Evolutionary conservation across 148 eudicot genomes (phyloP), one percentile per base, ranked within the genome.

Genomic region (Amaranthus cruentus): DNA sequence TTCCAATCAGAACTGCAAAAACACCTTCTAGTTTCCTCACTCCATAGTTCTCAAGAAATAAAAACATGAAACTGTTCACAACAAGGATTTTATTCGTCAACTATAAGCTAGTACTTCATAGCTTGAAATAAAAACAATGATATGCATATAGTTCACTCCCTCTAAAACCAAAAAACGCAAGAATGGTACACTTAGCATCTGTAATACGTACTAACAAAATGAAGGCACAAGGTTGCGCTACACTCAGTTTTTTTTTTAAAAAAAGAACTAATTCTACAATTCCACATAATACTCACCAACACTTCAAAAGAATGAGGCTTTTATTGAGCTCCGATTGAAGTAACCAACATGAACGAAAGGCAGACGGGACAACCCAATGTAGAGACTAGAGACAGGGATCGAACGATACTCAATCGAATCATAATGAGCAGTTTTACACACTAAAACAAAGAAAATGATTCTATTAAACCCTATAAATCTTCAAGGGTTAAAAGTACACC

Each of bases 31-130:
- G 67, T 73, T 90, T 92, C 81, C 97, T 85, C 78, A 92, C 90
- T 83, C 97, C 97, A 77, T 92, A 92, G 81, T 83, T 92, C 86
- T 92, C 97, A 66, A 92, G 87, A 79, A 88, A 84, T 72, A 92
- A 78, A 78, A 92, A 92, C 57, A 90, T 68, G 75, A 92, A 88
- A 84, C 97, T 92, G 95, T 68, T 49, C 70, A 28, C 56, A 67
- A 4, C 56, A 67, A 68, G 47, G 73, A 76, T 55, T 46, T 68
- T 3, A 7, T 59, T 11, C 56, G 67, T 47, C 13, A 55, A 38
- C 4, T 13, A 68, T 57, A 48, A 56, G 64, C 18, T 44, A 14
- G 28, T 6, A 8, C 3, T 28, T 2, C 14, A 8, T 8, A 60
- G 4, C 1, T 60, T 18, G 12, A 60, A 60, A 11, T 10, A 54